These are phyloP conservation scores for Aquilaria yunnanensis DNA, from an alignment of 345 rosid species.

Conservation along the genomic window DNA sequence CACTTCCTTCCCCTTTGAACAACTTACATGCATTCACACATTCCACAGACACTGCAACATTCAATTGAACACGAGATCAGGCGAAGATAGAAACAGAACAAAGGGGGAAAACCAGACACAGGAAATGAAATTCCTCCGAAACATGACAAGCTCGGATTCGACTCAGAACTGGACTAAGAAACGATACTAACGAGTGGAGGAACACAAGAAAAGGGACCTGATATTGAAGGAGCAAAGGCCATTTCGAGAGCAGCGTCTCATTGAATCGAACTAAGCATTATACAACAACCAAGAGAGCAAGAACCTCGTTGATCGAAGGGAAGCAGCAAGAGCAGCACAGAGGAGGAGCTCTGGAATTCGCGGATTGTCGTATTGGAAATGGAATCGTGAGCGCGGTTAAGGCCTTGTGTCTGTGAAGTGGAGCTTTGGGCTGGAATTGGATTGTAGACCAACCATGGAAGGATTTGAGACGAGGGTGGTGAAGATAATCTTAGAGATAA, in stretches of 20 bases:
- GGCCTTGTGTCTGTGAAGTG: conserved; percentile 1
- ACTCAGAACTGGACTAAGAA: too few relatives aligned
- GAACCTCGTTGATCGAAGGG: conserved; percentile 6
- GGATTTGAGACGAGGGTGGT: conserved; percentile 25
- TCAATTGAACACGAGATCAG: conserved; percentile 7
- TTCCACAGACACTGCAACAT: conserved; percentile 68
- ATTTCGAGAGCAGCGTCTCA: conserved; percentile 48
- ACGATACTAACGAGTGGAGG: not conserved
- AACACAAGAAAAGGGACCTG: conserved; percentile 37
- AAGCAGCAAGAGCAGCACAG: not conserved
- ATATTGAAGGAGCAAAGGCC: conserved; percentile 76
- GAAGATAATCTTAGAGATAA: conserved; percentile 14
- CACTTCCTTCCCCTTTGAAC: conserved; percentile 64
- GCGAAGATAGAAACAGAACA: conserved; percentile 1
- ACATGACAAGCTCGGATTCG: too few relatives aligned
- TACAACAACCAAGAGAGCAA: conserved; percentile 6
- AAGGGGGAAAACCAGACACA: not conserved
- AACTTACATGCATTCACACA: conserved; percentile 76
- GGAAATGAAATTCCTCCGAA: too few relatives aligned
- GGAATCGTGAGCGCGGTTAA: conserved; percentile 9
- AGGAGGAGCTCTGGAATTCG: conserved; percentile 7
- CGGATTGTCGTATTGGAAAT: conserved; percentile 11
- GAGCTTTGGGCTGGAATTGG: not conserved
- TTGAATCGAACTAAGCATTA: conserved; percentile 42
- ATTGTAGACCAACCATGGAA: not conserved